These are phyloP conservation scores for Pseudogymnoascus sp. DNA, from an alignment of 2,329 filamentous ascomycete genomes.

Conservation along the genomic window DNA sequence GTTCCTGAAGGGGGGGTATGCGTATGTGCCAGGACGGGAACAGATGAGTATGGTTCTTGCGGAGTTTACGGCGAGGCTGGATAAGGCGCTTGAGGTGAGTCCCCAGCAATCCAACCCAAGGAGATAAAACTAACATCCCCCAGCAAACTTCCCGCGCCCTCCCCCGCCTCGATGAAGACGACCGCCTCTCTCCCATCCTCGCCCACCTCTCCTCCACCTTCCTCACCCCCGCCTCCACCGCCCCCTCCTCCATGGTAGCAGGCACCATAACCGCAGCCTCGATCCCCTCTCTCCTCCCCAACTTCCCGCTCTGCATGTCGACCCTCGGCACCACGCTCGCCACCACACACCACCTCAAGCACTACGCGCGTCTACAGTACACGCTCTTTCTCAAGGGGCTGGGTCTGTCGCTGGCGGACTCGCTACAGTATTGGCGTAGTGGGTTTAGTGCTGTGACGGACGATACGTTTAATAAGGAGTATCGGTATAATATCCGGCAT, in stretches of 20 bases:
- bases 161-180: slow-evolving; percentile 84
- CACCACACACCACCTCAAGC: slow-evolving; percentile 85
- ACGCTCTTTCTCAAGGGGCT: slow-evolving; percentile 95
- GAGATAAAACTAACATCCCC: background rate
- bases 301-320: slow-evolving; percentile 92
- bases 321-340: slow-evolving; percentile 81
- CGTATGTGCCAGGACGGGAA: slow-evolving; percentile 82
- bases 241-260: slow-evolving; percentile 60
- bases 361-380: slow-evolving; percentile 90
- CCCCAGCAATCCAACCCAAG: slow-evolving; percentile 4
- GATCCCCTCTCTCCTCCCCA: slow-evolving; percentile 70
- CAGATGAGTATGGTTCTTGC: slow-evolving; percentile 84
- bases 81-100: slow-evolving; percentile 73
- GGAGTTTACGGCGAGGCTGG: slow-evolving; percentile 75
- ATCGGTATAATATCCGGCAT: slow-evolving; percentile 96
- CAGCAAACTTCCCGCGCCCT: slow-evolving; percentile 84
- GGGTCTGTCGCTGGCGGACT: slow-evolving; percentile 85
- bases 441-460: slow-evolving; percentile 83
- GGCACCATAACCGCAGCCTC: slow-evolving; percentile 66
- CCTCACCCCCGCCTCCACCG: slow-evolving; percentile 80
- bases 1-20: slow-evolving; percentile 72
- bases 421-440: slow-evolving; percentile 83
- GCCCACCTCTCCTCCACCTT: slow-evolving; percentile 92
- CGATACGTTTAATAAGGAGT: slow-evolving; percentile 95
- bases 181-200: slow-evolving; percentile 72